These are phyloP conservation scores for Russula vinacea DNA, from an alignment of 768 basidiomycete species.

Conservation along the genomic window DNA sequence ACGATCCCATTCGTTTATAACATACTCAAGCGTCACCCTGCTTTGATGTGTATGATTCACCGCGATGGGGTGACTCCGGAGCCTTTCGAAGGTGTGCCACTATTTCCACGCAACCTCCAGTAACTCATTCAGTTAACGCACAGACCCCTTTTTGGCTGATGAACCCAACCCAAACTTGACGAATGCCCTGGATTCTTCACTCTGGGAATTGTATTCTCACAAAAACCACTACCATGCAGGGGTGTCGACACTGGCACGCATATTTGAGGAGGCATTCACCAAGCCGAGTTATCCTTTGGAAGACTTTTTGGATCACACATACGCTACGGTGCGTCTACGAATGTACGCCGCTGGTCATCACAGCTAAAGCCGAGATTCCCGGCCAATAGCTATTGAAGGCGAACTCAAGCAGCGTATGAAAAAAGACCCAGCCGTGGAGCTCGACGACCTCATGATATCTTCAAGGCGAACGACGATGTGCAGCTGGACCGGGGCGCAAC, in stretches of 20 bases:
- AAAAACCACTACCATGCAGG: constrained; percentile 78
- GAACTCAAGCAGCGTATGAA: constrained; percentile 77
- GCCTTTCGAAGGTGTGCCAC: constrained; percentile 20
- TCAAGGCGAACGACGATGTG: constrained; percentile 16
- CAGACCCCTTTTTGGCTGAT: constrained; percentile 65
- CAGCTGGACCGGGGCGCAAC: constrained; percentile 38
- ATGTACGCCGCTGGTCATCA: constrained; percentile 8
- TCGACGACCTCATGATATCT: constrained; percentile 32
- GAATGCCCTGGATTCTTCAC: constrained; percentile 76
- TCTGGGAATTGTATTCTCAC: constrained; percentile 89
- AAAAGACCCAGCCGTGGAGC: constrained; percentile 60
- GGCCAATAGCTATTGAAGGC: constrained; percentile 68
- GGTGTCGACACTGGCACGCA: constrained; percentile 82
- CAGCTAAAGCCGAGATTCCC: constrained; percentile 7
- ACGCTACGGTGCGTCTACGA: constrained; percentile 59
- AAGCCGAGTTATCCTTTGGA: constrained; percentile 88
- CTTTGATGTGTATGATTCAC: constrained; percentile 92
- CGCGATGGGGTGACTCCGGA: constrained; percentile 43
- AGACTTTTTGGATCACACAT: constrained; percentile 95
- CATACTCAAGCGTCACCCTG: constrained; percentile 85
- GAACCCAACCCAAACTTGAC: constrained; percentile 76
- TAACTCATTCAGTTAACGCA: not conserved
- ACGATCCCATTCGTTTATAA: constrained; percentile 94
- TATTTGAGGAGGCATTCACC: constrained; percentile 91
- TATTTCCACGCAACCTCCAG: not conserved